Evolutionary conservation across 2,329 filamentous ascomycete genomes (phyloP).

Genomic region (Pseudogymnoascus sp.): DNA sequence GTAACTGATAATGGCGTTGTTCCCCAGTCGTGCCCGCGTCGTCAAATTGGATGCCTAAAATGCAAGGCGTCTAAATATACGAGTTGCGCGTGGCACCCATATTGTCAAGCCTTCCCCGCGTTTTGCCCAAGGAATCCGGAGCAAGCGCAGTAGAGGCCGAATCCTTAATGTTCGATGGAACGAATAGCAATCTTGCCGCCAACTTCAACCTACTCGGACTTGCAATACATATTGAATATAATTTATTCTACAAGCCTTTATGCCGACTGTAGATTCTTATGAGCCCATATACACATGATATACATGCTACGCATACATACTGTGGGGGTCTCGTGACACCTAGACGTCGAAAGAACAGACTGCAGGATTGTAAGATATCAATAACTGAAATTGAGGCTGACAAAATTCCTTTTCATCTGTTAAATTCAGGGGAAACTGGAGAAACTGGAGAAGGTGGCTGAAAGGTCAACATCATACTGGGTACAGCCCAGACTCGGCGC

Average conservation of each 20-base stretch:
- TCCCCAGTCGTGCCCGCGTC: conserved; percentile 6
- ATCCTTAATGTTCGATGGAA: not conserved
- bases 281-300: not conserved
- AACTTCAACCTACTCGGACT: not conserved
- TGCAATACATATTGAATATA: not conserved
- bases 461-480: not conserved
- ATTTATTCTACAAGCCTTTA: not conserved
- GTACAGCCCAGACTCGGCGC: not conserved
- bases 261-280: not conserved
- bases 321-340: not conserved
- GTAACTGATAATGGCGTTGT: conserved; percentile 8
- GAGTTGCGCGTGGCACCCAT: not conserved
- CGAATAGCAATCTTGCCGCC: not conserved
- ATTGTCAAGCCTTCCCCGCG: not conserved
- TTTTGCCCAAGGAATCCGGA: not conserved
- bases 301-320: not conserved
- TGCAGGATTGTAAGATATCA: not conserved
- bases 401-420: not conserved
- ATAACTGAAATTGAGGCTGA: not conserved
- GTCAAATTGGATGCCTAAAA: not conserved
- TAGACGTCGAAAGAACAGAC: not conserved
- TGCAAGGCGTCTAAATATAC: not conserved
- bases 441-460: not conserved
- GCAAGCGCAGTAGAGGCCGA: not conserved
- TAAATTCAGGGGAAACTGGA: not conserved